Evolutionary conservation across 148 eudicot species (phyloP), one percentile per base, ranked within the genome.

Genomic region (Polygonum maritimum): DNA sequence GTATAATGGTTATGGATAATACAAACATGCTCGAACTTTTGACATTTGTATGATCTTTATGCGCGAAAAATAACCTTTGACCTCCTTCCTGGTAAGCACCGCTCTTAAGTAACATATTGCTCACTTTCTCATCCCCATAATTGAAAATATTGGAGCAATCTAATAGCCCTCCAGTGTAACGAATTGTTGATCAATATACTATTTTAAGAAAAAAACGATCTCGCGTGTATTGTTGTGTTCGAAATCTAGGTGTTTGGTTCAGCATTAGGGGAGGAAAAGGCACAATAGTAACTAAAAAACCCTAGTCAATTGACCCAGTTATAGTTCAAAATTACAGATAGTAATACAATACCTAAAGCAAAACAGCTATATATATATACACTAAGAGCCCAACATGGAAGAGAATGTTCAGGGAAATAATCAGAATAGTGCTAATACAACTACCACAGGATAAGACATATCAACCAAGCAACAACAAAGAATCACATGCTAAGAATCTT

Each of bases 251-350:
- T 63, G 39, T 21, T 57, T 11, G 55, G 16, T 63, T 31, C 39
- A 31, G 39, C n/a, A 31, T 31, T n/a, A 67, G 38, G 44, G 13
- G 35, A 14, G 19, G 12, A 8, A 22, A 58, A 58, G 31, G 65
- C 36, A 58, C 33, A 58, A 7, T 36, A 60, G 36, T 67, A 67
- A 67, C 44, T 67, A 67, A 67, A 62, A 67, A 31, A 63, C 18
- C 71, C 71, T 67, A 67, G 41, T 38, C 44, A 67, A 41, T 67
- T 63, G 40, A 63, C 40, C 70, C 40, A 35, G 35, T 63, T 36
- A 67, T 9, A 9, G 19, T 67, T 36, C 71, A 67, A 67, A 67
- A 35, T 35, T 67, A 67, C 45, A 67, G 44, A 67, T 36, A n/a
- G 38, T 36, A 35, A 16, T 4, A 38, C 5, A 15, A 35, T 15